Percentiles rank a stretch among this genome's conserved stretches.
Conservation (phyloP, 202 grass and related monocot genomes). For the Zoysia matrella region DNA sequence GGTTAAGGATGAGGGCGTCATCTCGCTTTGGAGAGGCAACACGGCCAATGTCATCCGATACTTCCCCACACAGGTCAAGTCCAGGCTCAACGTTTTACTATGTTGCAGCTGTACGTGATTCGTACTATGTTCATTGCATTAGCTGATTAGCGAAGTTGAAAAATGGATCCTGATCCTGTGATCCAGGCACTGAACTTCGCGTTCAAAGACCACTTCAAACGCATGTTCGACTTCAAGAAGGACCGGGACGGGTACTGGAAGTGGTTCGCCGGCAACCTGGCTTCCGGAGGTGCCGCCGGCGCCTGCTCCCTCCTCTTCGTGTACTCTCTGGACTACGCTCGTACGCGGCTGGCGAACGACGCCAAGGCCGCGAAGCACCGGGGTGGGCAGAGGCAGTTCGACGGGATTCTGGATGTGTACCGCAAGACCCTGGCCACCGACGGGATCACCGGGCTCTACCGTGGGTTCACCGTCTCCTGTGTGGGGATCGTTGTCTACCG, state of each 20-base stretch:
- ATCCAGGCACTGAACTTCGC: conserved; percentile 72
- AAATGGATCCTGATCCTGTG: too few relatives aligned
- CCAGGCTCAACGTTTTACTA: too few relatives aligned
- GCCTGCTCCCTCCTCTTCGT: too few relatives aligned
- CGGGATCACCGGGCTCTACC: conserved; percentile 33
- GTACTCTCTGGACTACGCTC: too few relatives aligned
- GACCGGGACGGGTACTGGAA: conserved; percentile 82
- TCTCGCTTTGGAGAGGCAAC: conserved; percentile 71
- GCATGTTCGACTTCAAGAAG: conserved; percentile 86
- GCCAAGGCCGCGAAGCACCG: conserved; percentile 61
- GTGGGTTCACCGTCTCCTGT: conserved; percentile 71
- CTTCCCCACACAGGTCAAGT: conserved; percentile 62
- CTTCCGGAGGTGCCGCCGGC: too few relatives aligned
- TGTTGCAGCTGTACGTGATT: too few relatives aligned
- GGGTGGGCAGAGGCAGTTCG: conserved; percentile 69
- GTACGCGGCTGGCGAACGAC: conserved; percentile 55
- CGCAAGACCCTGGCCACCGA: conserved; percentile 40
- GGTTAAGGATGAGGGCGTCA: conserved; percentile 55
- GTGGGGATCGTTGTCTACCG: conserved; percentile 49
- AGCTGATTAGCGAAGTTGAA: too few relatives aligned
- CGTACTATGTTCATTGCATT: neutral
- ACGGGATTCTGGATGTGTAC: conserved; percentile 73
- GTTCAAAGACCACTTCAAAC: conserved; percentile 80
- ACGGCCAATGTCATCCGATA: conserved; percentile 81
- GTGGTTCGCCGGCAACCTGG: conserved; percentile 47